These are phyloP conservation scores for Neurospora sp. DNA, from an alignment of 2,329 filamentous ascomycete species.

Conservation along the genomic window DNA sequence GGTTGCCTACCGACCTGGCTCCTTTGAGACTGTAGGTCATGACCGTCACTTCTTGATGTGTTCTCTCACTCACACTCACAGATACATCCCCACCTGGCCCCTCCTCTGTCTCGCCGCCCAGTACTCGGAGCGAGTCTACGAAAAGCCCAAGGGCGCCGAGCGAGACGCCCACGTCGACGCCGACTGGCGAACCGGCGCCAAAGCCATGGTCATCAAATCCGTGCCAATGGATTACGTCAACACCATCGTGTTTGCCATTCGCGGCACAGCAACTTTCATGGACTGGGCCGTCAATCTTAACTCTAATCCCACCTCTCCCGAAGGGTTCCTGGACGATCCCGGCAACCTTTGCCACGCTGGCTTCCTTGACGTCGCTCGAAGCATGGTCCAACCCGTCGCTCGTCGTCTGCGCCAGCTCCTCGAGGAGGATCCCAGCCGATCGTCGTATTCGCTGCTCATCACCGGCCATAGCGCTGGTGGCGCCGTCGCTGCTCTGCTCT, in stretches of 20 bases:
- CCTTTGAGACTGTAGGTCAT: slow-evolving; percentile 53
- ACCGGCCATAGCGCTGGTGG: slow-evolving; percentile 84
- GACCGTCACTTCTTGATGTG: not conserved
- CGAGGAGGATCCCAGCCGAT: slow-evolving; percentile 58
- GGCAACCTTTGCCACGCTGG: slow-evolving; percentile 74
- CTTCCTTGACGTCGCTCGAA: slow-evolving; percentile 65
- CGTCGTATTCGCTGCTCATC: slow-evolving; percentile 62
- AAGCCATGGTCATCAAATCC: slow-evolving; percentile 78
- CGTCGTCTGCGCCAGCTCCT: slow-evolving; percentile 59
- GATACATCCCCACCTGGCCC: slow-evolving; percentile 66
- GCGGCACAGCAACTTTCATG: slow-evolving; percentile 69
- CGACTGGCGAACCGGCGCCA: slow-evolving; percentile 65
- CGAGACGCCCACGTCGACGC: slow-evolving; percentile 60
- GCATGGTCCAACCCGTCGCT: slow-evolving; percentile 67
- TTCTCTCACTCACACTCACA: slow-evolving; percentile 22
- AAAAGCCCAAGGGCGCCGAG: slow-evolving; percentile 51
- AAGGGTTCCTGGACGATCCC: slow-evolving; percentile 65
- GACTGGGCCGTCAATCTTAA: slow-evolving; percentile 84
- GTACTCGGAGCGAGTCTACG: slow-evolving; percentile 68
- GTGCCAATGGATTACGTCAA: slow-evolving; percentile 68
- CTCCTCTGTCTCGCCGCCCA: slow-evolving; percentile 70
- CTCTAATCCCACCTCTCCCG: slow-evolving; percentile 54
- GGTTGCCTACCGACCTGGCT: slow-evolving; percentile 56
- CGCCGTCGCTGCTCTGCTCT: slow-evolving; percentile 70
- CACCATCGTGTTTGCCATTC: slow-evolving; percentile 74